phyloP scores from a whole-genome alignment of 805 yeast genomes.

The Zygotorulaspora chibaensis region DNA sequence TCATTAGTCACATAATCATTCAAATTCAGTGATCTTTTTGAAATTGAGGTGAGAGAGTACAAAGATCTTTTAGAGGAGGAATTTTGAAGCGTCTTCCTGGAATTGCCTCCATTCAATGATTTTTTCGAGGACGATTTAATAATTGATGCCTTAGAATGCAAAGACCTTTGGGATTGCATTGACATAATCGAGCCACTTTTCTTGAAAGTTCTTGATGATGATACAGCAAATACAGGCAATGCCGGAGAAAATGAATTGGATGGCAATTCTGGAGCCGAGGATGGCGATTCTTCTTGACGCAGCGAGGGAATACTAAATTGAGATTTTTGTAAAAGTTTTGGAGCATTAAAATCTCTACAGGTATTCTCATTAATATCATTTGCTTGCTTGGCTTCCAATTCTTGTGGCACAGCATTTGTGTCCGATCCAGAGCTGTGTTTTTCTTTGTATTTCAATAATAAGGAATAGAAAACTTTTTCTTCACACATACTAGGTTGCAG shows the following conservation, averaged over 20 bases:
- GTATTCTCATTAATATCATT: not conserved
- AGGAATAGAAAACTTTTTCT: slow-evolving; percentile 76
- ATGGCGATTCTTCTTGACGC: slow-evolving; percentile 7
- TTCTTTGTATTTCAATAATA: slow-evolving; percentile 69
- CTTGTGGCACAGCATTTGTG: not conserved
- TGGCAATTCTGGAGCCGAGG: slow-evolving; percentile 12
- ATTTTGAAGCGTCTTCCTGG: slow-evolving; percentile 24
- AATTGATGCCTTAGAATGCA: slow-evolving; percentile 11
- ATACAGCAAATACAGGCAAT: slow-evolving; percentile 25
- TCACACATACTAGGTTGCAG: slow-evolving; percentile 55
- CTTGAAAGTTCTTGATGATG: slow-evolving; percentile 29
- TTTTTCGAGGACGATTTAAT: slow-evolving; percentile 19
- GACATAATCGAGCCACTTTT: slow-evolving; percentile 22
- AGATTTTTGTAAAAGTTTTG: slow-evolving; percentile 29
- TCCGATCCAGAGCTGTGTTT: slow-evolving; percentile 43
- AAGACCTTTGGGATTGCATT: slow-evolving; percentile 16
- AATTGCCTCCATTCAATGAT: slow-evolving; percentile 11
- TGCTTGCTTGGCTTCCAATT: not conserved
- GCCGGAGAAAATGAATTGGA: slow-evolving; percentile 16
- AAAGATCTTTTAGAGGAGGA: slow-evolving; percentile 33
- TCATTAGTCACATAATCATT: slow-evolving; percentile 27
- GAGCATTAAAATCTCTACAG: slow-evolving; percentile 20
- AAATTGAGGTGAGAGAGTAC: slow-evolving; percentile 34
- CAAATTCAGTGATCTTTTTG: slow-evolving; percentile 34
- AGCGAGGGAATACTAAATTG: slow-evolving; percentile 30